phyloP scores from a whole-genome alignment of 2,329 filamentous ascomycete genomes.

The Fusarium poae region DNA sequence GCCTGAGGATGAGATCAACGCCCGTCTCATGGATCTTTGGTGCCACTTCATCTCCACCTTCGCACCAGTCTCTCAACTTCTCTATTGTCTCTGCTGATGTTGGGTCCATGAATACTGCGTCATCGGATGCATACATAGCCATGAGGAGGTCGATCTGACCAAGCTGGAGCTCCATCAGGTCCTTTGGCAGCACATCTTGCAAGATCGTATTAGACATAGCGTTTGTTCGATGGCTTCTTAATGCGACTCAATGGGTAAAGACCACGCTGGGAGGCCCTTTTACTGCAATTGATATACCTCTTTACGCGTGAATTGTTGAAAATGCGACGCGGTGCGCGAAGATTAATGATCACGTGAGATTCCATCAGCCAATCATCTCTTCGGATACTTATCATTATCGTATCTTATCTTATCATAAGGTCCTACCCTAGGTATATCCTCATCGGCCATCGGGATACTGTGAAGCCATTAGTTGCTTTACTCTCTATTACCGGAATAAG shows the following conservation, averaged over 20 bases:
- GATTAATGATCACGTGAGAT: conserved; percentile 9
- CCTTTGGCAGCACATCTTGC: conserved; percentile 52
- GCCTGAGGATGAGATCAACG: conserved; percentile 47
- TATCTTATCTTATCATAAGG: too few species aligned
- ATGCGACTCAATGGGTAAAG: fast-evolving
- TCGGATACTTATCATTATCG: too few species aligned
- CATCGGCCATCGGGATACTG: too few species aligned
- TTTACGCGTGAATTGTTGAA: conserved; percentile 21
- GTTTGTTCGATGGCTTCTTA: fast-evolving
- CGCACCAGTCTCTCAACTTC: conserved; percentile 43
- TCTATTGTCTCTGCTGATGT: conserved; percentile 35
- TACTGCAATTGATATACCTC: neutral
- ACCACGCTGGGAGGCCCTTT: fast-evolving
- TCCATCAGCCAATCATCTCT: neutral
- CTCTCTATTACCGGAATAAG: neutral
- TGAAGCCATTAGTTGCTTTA: neutral
- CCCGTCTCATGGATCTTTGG: conserved; percentile 19
- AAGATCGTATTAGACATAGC: neutral
- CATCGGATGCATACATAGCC: conserved; percentile 63
- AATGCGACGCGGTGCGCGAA: conserved; percentile 7
- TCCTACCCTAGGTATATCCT: too few species aligned
- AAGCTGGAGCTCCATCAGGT: conserved; percentile 62
- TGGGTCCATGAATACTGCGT: conserved; percentile 51
- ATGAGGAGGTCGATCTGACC: conserved; percentile 64
- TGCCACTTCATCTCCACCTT: conserved; percentile 9